Evolutionary conservation across 495 filamentous ascomycete genomes (phyloP).

Genomic region (Neurospora intermedia): DNA sequence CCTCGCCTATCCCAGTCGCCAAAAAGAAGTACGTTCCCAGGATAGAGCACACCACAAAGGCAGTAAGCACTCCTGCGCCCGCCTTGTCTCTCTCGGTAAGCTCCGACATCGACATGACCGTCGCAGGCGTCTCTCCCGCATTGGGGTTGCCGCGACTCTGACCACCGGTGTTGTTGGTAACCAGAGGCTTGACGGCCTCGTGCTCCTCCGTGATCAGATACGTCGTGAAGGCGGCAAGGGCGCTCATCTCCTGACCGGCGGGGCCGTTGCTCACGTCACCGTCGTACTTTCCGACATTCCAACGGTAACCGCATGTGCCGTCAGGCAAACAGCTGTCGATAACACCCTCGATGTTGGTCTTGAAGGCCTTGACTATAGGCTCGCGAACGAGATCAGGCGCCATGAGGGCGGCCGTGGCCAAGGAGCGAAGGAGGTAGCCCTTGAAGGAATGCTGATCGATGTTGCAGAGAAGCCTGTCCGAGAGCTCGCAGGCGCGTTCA

Average conservation of each 20-base stretch:
- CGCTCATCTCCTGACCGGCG: slow-evolving; percentile 61
- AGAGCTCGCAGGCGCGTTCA: slow-evolving; percentile 58
- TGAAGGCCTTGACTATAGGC: slow-evolving; percentile 51
- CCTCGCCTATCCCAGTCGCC: background rate
- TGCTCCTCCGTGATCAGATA: slow-evolving; percentile 25
- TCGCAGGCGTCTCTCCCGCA: slow-evolving; percentile 37
- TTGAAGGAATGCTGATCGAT: slow-evolving; percentile 78
- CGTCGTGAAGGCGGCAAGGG: slow-evolving; percentile 51
- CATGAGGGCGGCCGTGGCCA: slow-evolving; percentile 56
- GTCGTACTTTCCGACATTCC: slow-evolving; percentile 41
- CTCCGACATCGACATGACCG: slow-evolving; percentile 4
- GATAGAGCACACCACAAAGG: slow-evolving; percentile 24
- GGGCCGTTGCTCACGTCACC: slow-evolving; percentile 31
- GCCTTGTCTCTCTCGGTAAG: slow-evolving; percentile 43
- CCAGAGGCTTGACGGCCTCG: slow-evolving; percentile 30
- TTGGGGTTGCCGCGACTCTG: slow-evolving; percentile 61
- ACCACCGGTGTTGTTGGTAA: slow-evolving; percentile 56
- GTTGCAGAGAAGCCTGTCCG: slow-evolving; percentile 42
- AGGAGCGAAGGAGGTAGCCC: slow-evolving; percentile 75
- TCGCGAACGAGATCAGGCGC: slow-evolving; percentile 51
- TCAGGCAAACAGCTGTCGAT: slow-evolving; percentile 56
- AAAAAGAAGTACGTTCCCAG: slow-evolving; percentile 6
- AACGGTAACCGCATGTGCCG: slow-evolving; percentile 57
- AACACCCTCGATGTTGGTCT: slow-evolving; percentile 52
- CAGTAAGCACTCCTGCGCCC: slow-evolving; percentile 49